Evolutionary conservation across 371 early-diverging fungal species (phyloP), one percentile per base, ranked within the genome.

Genomic region (Entomophthora muscae): DNA sequence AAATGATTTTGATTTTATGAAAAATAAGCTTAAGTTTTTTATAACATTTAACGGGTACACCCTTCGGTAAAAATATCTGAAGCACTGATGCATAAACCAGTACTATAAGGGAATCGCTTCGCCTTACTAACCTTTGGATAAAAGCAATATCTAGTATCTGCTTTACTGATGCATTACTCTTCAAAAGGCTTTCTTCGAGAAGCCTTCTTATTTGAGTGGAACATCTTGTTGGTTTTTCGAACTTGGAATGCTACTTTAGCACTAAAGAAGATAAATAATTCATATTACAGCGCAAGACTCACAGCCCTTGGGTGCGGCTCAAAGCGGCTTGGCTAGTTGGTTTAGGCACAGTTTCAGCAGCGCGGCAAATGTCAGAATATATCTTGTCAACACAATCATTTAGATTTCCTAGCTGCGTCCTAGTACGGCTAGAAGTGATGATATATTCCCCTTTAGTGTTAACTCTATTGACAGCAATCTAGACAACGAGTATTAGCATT

Each of bases 301-400:
- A 57, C 58, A 57, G 29, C 31, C 26, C 26, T 29, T 26, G 17
- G 26, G 31, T 57, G 26, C 58, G 58, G 3, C 26, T 57, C 2
- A 57, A 13, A 3, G 58, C 58, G 26, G 26, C 58, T 31, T 57
- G 30, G 26, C 29, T 29, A 21, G 58, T 57, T 17, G 58, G 58
- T 31, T 31, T 57, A 21, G 58, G 58, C 22, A 57, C 58, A 57
- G 58, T 57, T 3, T 57, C 29, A 17, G 58, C 58, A 2, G 31
- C 29, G 12, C 26, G 26, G 3, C 26, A 26, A 1, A 57, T 57
- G 26, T 57, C 58, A 12, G 26, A 12, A 29, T 57, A 57, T 17
- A 57, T 57, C 32, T 57, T 57, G 26, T 57, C 58, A 29, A 57
- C 21, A 21, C 58, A 57, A 57, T 57, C 58, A 26, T 57, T 26